Evolutionary conservation across 352 stramenopile genomes (phyloP).

Genomic region (Phytophthora macrochlamydospora): DNA sequence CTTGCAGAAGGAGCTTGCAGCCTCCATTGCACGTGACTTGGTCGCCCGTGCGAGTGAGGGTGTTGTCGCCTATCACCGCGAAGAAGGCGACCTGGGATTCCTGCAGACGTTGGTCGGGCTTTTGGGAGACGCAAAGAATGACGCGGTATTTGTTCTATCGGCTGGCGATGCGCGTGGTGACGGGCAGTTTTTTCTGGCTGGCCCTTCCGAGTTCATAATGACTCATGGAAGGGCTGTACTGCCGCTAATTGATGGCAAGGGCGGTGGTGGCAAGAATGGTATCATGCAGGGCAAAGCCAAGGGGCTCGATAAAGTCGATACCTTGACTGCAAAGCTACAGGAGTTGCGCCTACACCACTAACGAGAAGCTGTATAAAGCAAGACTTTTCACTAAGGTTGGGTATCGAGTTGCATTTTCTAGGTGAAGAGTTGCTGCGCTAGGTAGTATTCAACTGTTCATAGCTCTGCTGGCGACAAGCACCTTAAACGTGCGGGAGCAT

Average conservation of each 20-base stretch:
- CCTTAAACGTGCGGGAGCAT: constrained; percentile 36
- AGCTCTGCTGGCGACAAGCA: constrained; percentile 6
- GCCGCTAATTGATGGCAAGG: constrained; percentile 73
- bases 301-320: constrained; percentile 48
- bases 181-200: constrained; percentile 73
- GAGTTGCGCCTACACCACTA: constrained; percentile 42
- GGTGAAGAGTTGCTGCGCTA: constrained; percentile 7
- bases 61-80: constrained; percentile 63
- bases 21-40: constrained; percentile 53
- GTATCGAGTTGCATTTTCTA: constrained; percentile 6
- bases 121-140: constrained; percentile 48
- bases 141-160: constrained; percentile 52
- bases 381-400: too few species aligned
- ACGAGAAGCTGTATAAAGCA: background rate
- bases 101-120: constrained; percentile 59
- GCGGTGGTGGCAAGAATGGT: constrained; percentile 74
- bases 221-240: constrained; percentile 59
- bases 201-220: constrained; percentile 58
- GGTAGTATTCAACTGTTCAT: constrained; percentile 6
- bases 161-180: constrained; percentile 53
- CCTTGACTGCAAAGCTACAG: constrained; percentile 51
- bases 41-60: constrained; percentile 25
- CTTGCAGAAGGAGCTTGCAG: constrained; percentile 73
- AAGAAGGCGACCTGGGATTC: constrained; percentile 72
- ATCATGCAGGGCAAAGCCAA: constrained; percentile 85